Conservation (phyloP, 441 rosid genomes). For the Populus hybrid region DNA sequence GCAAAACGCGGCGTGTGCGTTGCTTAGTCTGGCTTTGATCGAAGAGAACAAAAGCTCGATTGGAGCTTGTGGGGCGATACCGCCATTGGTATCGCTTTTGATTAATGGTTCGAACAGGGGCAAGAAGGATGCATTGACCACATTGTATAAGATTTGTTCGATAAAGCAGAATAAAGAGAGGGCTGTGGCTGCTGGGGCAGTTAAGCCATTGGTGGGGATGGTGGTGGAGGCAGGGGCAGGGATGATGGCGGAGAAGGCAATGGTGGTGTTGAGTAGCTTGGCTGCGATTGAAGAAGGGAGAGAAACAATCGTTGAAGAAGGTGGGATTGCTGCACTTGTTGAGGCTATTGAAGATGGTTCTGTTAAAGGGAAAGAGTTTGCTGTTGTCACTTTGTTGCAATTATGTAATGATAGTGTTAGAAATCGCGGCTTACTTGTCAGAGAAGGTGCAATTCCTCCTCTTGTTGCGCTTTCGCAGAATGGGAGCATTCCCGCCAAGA, state of each 20-base stretch:
- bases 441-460: constrained; percentile 96
- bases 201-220: constrained; percentile 74
- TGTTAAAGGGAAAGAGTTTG: constrained; percentile 78
- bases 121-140: constrained; percentile 79
- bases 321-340: constrained; percentile 77
- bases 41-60: constrained; percentile 82
- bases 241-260: constrained; percentile 86
- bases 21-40: constrained; percentile 68
- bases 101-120: constrained; percentile 73
- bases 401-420: constrained; percentile 65
- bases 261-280: constrained; percentile 81
- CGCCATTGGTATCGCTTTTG: constrained; percentile 72
- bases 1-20: constrained; percentile 90
- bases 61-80: constrained; percentile 83
- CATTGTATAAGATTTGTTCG: constrained; percentile 83
- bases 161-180: constrained; percentile 76
- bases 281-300: constrained; percentile 70
- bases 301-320: constrained; percentile 79
- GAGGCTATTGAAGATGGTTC: constrained; percentile 92
- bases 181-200: constrained; percentile 78
- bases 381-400: constrained; percentile 71
- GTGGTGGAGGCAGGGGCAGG: constrained; percentile 72
- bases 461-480: constrained; percentile 85
- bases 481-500: constrained; percentile 64
- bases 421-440: constrained; percentile 78